phyloP scores from a whole-genome alignment of 2,329 filamentous ascomycete species.

The Trichocomaceae sp. region DNA sequence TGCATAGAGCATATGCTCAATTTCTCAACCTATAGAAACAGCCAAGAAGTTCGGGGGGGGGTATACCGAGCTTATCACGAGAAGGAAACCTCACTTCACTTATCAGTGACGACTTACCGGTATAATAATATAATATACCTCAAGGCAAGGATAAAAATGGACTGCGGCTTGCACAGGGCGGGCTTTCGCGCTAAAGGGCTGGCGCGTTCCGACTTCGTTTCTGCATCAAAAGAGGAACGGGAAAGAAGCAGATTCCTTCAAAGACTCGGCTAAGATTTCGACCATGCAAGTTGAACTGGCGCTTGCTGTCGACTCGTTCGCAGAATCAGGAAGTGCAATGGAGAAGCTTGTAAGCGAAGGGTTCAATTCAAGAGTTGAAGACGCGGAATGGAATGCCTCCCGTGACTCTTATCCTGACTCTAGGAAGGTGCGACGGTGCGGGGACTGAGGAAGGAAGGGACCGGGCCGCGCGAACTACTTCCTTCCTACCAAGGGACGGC shows the following conservation, averaged over 20 bases:
- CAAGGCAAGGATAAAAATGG: too few species aligned
- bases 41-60: background rate
- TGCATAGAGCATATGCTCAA: background rate
- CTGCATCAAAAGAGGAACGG: background rate
- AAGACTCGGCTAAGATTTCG: background rate
- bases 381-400: background rate
- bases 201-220: background rate
- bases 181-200: background rate
- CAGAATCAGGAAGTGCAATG: background rate
- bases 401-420: background rate
- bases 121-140: too few species aligned
- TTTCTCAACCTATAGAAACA: background rate
- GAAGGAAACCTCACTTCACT: background rate
- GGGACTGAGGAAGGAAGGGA: slow-evolving; percentile 5
- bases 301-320: background rate
- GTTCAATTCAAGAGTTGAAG: background rate
- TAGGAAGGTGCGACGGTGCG: slow-evolving; percentile 2
- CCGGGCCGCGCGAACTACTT: slow-evolving; percentile 7
- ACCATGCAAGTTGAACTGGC: background rate
- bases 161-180: slow-evolving; percentile 5
- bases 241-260: background rate
- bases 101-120: slow-evolving; percentile 4
- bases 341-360: background rate
- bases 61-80: background rate
- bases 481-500: slow-evolving; percentile 1